Base-by-base conservation (phyloP, 129 eudicot genomes). In the Helichrysum umbraculigerum region DNA sequence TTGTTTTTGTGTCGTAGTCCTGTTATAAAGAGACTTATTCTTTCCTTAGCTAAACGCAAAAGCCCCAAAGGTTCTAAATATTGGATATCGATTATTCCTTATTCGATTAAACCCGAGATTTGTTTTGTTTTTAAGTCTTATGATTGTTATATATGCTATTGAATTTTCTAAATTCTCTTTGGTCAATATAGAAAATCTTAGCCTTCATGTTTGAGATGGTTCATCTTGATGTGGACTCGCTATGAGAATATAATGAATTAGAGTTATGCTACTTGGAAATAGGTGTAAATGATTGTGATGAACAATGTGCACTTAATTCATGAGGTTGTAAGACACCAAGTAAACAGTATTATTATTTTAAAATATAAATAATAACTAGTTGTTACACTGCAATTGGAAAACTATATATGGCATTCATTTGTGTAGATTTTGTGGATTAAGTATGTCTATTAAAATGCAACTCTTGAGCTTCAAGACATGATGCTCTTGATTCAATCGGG, bases 191-290 rank as follows among this genome's bases (percentile, higher is more conserved):
- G 99, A 97, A 94, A 87, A 94, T 97, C 78, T 73, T 94, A 89
- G 99, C 99, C 58, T 94, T 89, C 75, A 94, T 94, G 97, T 94
- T 94, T 85, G 99, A 94, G 84, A 86, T 94, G 87, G 92, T 96
- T 84, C 91, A 94, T 87, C 96, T 94, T 41, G 92, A 94, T 78
- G 99, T 91, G 79, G 99, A 94, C 81, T 87, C 97, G 17, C 83
- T 94, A 71, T 93, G 99, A 76, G 99, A 94, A 84, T 94, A 94
- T 75, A 97, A 94, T 82, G 99, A 94, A 81, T 87, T 94, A 39
- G 99, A 94, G 83, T 96, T 94, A 83, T 94, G 99, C 83, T 94
- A 89, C 85, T 78, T 84, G 86, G 99, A 94, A 91, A 87, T 97
- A 89, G 99, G 99, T 94, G 76, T 78, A 22, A 59, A 58, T 67